These are phyloP conservation scores for Coemansia sp. DNA, from an alignment of 192 early-diverging fungal species.

Conservation along the genomic window DNA sequence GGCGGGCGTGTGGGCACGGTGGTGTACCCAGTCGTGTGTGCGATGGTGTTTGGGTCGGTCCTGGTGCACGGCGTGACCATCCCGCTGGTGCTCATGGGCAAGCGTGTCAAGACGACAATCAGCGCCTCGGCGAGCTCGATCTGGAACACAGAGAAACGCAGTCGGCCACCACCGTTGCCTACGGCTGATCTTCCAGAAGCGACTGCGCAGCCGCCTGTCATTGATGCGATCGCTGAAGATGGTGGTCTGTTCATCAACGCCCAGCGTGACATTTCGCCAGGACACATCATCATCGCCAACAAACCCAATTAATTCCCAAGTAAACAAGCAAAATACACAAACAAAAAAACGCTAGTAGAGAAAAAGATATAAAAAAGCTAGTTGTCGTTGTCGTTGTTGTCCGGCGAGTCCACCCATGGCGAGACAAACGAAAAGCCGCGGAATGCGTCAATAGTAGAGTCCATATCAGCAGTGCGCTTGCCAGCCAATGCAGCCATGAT, in stretches of 20 bases:
- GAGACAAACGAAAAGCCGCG: constrained; percentile 54
- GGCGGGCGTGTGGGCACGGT: constrained; percentile 2
- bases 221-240: too few species aligned
- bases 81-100: constrained; percentile 67
- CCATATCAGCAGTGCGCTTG: neutral
- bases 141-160: constrained; percentile 7
- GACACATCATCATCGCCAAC: neutral
- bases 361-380: neutral
- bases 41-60: constrained; percentile 77
- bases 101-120: constrained; percentile 31
- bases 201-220: constrained; percentile 18
- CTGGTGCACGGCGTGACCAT: constrained; percentile 81
- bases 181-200: constrained; percentile 68
- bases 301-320: too few species aligned
- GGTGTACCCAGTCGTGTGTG: constrained; percentile 62
- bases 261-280: neutral
- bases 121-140: constrained; percentile 16
- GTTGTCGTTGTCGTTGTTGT: constrained; percentile 17
- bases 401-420: constrained; percentile 38
- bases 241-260: neutral
- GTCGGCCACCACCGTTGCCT: too few species aligned
- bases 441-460: constrained; percentile 29
- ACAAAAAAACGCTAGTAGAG: neutral
- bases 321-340: neutral
- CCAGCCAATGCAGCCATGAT: neutral